Evolutionary conservation across 1,284 basidiomycete species (phyloP).

Genomic region (Sanghuangporus baumii): DNA sequence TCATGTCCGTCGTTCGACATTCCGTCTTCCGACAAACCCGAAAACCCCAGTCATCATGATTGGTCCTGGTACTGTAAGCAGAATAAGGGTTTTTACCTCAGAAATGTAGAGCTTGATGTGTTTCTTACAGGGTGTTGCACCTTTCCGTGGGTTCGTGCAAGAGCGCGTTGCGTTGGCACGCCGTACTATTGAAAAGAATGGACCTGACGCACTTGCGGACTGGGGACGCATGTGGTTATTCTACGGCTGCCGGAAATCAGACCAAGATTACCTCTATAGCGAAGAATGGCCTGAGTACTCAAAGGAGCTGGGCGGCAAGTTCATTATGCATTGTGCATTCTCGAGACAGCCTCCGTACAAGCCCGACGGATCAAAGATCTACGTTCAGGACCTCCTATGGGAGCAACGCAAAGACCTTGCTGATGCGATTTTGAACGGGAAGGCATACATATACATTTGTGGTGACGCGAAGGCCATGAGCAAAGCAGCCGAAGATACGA

Average conservation of each 20-base stretch:
- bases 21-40: slow-evolving; percentile 93
- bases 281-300: slow-evolving; percentile 92
- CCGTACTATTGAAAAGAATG: slow-evolving; percentile 91
- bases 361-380: slow-evolving; percentile 91
- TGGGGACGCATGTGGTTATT: slow-evolving; percentile 95
- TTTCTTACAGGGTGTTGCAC: slow-evolving; percentile 78
- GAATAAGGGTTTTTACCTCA: neutral
- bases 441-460: slow-evolving; percentile 93
- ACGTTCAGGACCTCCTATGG: slow-evolving; percentile 96
- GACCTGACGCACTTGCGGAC: slow-evolving; percentile 84
- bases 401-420: slow-evolving; percentile 77
- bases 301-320: slow-evolving; percentile 86
- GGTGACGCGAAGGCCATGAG: slow-evolving; percentile 97
- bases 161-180: slow-evolving; percentile 94
- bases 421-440: slow-evolving; percentile 86
- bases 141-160: slow-evolving; percentile 98
- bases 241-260: slow-evolving; percentile 88
- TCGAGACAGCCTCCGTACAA: slow-evolving; percentile 83
- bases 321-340: slow-evolving; percentile 84
- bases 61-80: slow-evolving; percentile 90
- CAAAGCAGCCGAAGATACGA: slow-evolving; percentile 86
- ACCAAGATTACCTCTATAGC: slow-evolving; percentile 89
- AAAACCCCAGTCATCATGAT: slow-evolving; percentile 99
- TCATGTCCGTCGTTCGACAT: slow-evolving; percentile 93
- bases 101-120: slow-evolving; percentile 7